phyloP scores from a whole-genome alignment of 371 early-diverging fungal species.

The Actinomortierella ambigua region DNA sequence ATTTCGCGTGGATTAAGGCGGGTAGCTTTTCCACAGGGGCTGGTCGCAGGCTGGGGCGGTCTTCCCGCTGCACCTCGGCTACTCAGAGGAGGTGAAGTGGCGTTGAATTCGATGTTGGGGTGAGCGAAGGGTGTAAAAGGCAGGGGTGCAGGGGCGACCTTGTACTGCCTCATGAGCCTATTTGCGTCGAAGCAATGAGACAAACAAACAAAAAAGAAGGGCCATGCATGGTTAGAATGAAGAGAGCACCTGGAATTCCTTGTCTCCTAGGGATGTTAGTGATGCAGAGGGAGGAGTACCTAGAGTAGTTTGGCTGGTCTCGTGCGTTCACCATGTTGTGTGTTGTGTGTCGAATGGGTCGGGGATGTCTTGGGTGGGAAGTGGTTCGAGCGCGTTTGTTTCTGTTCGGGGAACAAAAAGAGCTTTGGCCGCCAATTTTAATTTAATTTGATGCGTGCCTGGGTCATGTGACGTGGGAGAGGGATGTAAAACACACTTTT shows the following conservation, averaged over 20 bases:
- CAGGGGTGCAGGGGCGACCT: slow-evolving; percentile 4
- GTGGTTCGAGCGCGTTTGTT: not conserved
- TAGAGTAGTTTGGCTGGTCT: not conserved
- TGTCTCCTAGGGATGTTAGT: not conserved
- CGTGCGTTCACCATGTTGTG: not conserved
- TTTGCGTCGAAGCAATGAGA: slow-evolving; percentile 5
- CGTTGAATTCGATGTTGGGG: too few species aligned
- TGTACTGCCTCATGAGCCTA: not conserved
- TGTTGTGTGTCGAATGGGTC: not conserved
- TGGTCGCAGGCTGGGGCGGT: too few species aligned
- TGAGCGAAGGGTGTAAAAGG: too few species aligned
- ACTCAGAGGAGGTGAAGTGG: too few species aligned
- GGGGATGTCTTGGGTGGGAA: not conserved
- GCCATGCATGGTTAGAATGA: not conserved
- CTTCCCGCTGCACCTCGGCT: too few species aligned
- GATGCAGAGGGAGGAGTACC: not conserved
- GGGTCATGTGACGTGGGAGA: too few species aligned
- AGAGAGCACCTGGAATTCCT: not conserved
- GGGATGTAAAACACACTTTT: too few species aligned
- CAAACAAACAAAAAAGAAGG: slow-evolving; percentile 5
- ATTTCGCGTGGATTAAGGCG: too few species aligned
- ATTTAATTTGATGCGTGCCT: too few species aligned
- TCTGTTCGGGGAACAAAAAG: not conserved
- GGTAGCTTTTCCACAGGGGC: too few species aligned
- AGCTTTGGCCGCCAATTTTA: not conserved